Evolutionary conservation across 371 early-diverging fungal species (phyloP).

Genomic region (Cladochytrium tenue): DNA sequence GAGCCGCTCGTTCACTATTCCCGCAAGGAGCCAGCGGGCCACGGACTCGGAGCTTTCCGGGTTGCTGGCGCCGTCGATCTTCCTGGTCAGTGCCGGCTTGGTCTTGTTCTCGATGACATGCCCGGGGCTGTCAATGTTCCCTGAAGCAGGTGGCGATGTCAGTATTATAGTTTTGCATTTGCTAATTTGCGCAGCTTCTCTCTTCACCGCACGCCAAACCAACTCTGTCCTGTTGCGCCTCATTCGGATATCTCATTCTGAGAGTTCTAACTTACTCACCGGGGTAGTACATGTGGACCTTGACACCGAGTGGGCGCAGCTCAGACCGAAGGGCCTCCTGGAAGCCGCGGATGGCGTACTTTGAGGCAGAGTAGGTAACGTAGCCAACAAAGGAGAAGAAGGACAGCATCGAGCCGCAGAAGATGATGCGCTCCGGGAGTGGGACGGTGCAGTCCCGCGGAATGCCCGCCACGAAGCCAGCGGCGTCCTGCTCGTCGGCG

Average conservation of each 20-base stretch:
- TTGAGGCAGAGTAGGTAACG: conserved; percentile 36
- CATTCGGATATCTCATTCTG: not conserved
- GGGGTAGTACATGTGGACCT: conserved; percentile 35
- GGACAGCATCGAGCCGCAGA: conserved; percentile 34
- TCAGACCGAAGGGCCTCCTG: conserved; percentile 41
- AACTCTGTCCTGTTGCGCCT: too few species aligned
- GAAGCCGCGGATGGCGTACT: conserved; percentile 43
- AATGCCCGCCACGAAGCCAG: not conserved
- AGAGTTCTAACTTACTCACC: not conserved
- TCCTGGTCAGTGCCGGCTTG: conserved; percentile 41
- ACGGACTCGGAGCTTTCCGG: conserved; percentile 31
- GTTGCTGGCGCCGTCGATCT: conserved; percentile 36
- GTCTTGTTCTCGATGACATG: conserved; percentile 36
- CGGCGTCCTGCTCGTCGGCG: not conserved
- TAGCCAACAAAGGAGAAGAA: conserved; percentile 41
- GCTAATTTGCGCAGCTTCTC: too few species aligned
- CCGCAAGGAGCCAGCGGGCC: conserved; percentile 30
- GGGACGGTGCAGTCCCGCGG: conserved; percentile 2
- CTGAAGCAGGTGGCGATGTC: conserved; percentile 15
- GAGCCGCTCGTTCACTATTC: conserved; percentile 24
- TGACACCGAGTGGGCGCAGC: conserved; percentile 28
- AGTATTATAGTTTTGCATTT: not conserved
- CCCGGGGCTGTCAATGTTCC: conserved; percentile 49
- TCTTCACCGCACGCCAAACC: too few species aligned
- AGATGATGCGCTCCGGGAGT: conserved; percentile 34